Evolutionary conservation across 2,329 filamentous ascomycete species (phyloP).

Genomic region (Sarocladium brachiariae): DNA sequence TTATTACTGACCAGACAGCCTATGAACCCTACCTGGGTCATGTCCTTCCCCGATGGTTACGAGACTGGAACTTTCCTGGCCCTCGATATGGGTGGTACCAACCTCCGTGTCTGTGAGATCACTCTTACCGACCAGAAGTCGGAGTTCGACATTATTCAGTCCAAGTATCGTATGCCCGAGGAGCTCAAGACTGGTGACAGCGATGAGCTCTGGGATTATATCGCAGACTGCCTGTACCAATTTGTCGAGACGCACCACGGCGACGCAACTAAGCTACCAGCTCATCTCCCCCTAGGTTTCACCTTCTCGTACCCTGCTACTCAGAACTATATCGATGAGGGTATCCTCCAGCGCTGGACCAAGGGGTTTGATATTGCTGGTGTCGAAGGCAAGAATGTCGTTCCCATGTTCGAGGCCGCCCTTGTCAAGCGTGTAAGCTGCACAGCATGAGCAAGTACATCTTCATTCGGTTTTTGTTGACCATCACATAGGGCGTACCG

Average conservation of each 20-base stretch:
- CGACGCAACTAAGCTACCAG: conserved; percentile 47
- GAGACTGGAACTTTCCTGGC: conserved; percentile 85
- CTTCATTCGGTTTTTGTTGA: no score
- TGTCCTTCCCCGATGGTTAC: conserved; percentile 78
- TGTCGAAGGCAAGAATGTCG: conserved; percentile 85
- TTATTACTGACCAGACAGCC: conserved; percentile 50
- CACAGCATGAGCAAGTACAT: no score
- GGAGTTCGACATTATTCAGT: conserved; percentile 91
- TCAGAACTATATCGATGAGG: conserved; percentile 89
- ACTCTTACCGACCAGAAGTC: conserved; percentile 80
- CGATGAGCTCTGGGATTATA: conserved; percentile 90
- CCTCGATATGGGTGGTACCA: conserved; percentile 94
- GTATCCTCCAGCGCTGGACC: conserved; percentile 89
- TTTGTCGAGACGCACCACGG: conserved; percentile 84
- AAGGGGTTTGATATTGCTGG: conserved; percentile 94
- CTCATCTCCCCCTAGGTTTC: conserved; percentile 75
- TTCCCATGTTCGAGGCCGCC: conserved; percentile 78
- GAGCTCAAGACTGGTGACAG: conserved; percentile 80
- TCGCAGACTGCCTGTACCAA: conserved; percentile 84
- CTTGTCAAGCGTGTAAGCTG: conserved; percentile 50
- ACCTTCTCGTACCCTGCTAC: conserved; percentile 95
- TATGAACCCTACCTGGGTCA: conserved; percentile 97
- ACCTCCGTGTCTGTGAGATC: conserved; percentile 90
- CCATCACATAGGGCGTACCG: conserved; percentile 83
- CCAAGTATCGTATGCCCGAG: conserved; percentile 91